Evolutionary conservation across 2,329 filamentous ascomycete genomes (phyloP), one percentile per base, ranked within the genome.

Genomic region (Colletotrichum horii): DNA sequence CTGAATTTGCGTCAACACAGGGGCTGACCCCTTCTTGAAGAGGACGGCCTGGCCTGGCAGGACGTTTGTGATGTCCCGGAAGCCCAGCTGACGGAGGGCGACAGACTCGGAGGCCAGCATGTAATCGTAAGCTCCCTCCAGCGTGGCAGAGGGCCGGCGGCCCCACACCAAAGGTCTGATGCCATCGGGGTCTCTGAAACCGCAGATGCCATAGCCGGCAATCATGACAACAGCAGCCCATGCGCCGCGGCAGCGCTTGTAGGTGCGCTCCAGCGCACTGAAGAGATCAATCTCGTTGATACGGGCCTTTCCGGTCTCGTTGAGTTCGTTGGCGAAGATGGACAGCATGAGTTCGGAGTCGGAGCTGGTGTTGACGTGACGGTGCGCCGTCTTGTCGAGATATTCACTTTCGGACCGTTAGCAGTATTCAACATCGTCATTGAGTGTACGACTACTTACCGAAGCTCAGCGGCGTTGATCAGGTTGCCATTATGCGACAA

Each of bases 31-130:
- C 85, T 97, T 97, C 80, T 93, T 89, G 77, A 97, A 93, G 81
- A 97, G 95, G 77, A 97, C 95, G 4, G 95, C 95, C 85, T 98
- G 91, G 26, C 96, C 96, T 0, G 96, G 95, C 70, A 93, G 86
- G 78, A 98, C 94, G 81, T 98, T 94, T 52, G 89, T 85, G 79
- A 97, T 93, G 81, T 95, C 89, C 38, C 84, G 88, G 86, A 97
- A 98, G 19, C 95, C 95, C 64, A 96, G 92, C 83, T 97, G 95
- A 61, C 91, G 91, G 62, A 98, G 87, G 11, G 95, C 96, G 66
- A 98, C 93, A 11, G 94, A 96, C 84, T 98, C 96, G 0, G 95
- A 98, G 1, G 95, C 95, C 88, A 98, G 91, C 90, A 98, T 95
- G 87, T 97, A 98, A 84, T 98, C 96, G 76, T 85, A 93, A 8